These are phyloP conservation scores for Tulasnella sp. DNA, from an alignment of 768 basidiomycete species.

Conservation along the genomic window DNA sequence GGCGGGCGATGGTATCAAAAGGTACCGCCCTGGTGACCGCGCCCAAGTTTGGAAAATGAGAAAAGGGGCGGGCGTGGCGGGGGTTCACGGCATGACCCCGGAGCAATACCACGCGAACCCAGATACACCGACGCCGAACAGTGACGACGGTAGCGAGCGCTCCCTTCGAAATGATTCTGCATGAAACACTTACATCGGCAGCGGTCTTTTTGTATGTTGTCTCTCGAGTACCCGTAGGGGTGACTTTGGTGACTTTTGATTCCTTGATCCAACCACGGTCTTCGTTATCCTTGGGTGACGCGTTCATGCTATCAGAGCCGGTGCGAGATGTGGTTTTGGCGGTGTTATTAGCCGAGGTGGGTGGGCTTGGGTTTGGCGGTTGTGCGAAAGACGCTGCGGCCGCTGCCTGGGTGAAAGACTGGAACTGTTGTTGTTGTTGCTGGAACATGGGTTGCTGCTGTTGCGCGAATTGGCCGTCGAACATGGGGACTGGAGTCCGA, in stretches of 20 bases:
- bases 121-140: not conserved
- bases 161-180: not conserved
- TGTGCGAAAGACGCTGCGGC: not conserved
- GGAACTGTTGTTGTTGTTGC: conserved; percentile 2
- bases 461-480: not conserved
- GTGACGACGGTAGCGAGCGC: not conserved
- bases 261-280: conserved; percentile 10
- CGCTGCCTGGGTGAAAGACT: not conserved
- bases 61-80: not conserved
- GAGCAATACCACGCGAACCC: not conserved
- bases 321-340: not conserved
- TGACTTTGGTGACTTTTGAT: conserved; percentile 8
- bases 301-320: not conserved
- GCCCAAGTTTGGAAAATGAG: not conserved
- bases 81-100: not conserved
- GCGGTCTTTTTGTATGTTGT: conserved; percentile 7
- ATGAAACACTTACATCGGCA: conserved; percentile 7
- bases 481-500: not conserved
- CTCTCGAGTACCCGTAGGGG: not conserved
- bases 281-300: not conserved
- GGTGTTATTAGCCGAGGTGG: not conserved
- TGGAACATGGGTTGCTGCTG: not conserved
- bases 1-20: not conserved
- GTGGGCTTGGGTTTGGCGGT: not conserved
- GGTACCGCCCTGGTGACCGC: not conserved